phyloP scores from a whole-genome alignment of 2,329 filamentous ascomycete genomes.

The Pseudogymnoascus sp. region DNA sequence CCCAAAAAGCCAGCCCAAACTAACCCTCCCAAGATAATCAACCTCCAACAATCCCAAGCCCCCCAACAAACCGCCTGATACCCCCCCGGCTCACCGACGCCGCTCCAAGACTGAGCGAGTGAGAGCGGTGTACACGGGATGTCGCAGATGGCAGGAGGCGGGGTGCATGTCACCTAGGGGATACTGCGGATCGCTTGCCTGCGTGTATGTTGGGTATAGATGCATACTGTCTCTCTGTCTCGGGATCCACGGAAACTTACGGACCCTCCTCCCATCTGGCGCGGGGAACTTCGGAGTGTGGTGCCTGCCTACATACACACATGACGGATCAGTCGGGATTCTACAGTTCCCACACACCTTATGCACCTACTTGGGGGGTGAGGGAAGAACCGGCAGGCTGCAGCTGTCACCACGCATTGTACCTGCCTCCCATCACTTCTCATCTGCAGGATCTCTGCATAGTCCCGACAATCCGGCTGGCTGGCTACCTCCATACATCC shows the following conservation, averaged over 20 bases:
- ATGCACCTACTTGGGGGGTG: not conserved
- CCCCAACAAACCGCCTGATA: not conserved
- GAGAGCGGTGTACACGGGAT: not conserved
- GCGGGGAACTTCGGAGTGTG: not conserved
- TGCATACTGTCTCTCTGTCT: not conserved
- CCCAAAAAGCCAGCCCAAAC: not conserved
- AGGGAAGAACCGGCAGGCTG: not conserved
- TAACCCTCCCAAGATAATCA: not conserved
- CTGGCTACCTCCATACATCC: not conserved
- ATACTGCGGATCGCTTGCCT: too few relatives aligned
- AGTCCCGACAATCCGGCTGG: constrained; percentile 13
- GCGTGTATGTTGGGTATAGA: too few relatives aligned
- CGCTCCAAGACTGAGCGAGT: not conserved
- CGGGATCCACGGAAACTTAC: not conserved
- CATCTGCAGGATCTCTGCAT: not conserved
- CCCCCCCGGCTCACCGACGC: not conserved
- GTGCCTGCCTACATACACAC: not conserved
- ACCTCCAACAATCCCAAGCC: not conserved
- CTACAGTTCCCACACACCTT: not conserved
- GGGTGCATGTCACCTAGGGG: not conserved
- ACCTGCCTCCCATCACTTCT: not conserved
- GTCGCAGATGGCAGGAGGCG: not conserved
- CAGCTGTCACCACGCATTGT: not conserved
- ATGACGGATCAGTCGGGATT: not conserved
- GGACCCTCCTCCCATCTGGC: not conserved